Base-by-base conservation (phyloP, 2,329 filamentous ascomycete species). In the Sclerotinia sclerotiorum region DNA sequence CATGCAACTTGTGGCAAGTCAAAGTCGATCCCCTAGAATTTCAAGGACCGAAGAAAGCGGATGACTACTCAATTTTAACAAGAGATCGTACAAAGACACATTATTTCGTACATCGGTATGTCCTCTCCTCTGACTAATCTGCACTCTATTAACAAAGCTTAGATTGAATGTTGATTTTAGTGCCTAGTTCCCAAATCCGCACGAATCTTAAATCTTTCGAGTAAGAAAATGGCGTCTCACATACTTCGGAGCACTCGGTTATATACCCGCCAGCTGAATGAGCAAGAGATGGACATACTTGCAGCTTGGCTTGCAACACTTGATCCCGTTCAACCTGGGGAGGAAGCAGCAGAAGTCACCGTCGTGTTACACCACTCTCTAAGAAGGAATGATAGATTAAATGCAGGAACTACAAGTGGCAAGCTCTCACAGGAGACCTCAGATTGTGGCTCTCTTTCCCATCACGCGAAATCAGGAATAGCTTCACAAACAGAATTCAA, bases 261-360 rank as follows among this genome's bases (percentile, higher is more conserved):
- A 54, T 54, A 54, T 27, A 54, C 51, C 4, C 51, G 51, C 5
- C 51, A 54, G 5, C 51, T 54, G 15, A 54, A 54, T 54, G 51
- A 54, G 51, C 24, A 54, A 27, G 51, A 54, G 51, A 54, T 54
- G 27, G 51, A 54, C 27, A 54, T 29, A 54, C 51, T 54, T 15
- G 51, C 51, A 54, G 51, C 51, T 54, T 54, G 51, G 51, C 51
- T 54, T 54, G 51, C 29, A 54, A 54, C 51, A 29, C 51, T 54
- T 3, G 51, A 54, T 54, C 51, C 27, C 6, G 51, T 54, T 27
- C 27, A 29, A 10, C 51, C 51, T 15, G 51, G 51, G 13, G 51
- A 54, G 15, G 51, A 54, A 54, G 27, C 51, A 52, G 51, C 51
- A 6, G 51, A 54, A 54, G 51, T 54, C 51, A 54, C 51, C 29